These are phyloP conservation scores for Fusarium oxysporum DNA, from an alignment of 2,329 filamentous ascomycete species.

Conservation along the genomic window DNA sequence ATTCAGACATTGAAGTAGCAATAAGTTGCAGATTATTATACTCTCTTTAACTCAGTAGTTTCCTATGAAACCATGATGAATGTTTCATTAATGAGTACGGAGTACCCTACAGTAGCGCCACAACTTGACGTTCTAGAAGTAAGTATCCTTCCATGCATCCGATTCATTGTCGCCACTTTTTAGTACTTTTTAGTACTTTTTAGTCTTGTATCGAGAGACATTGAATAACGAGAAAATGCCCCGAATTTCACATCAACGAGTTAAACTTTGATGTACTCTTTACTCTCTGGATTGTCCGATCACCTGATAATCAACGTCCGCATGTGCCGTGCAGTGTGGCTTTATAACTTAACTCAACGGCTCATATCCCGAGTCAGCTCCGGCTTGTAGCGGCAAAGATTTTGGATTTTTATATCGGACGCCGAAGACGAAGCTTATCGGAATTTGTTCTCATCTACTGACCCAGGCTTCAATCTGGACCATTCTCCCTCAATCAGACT, in stretches of 20 bases:
- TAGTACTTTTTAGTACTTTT: constrained; percentile 36
- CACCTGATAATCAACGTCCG: constrained; percentile 24
- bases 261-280: constrained; percentile 2
- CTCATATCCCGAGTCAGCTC: constrained; percentile 37
- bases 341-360: constrained; percentile 8
- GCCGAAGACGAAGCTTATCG: constrained; percentile 23
- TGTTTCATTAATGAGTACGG: too few relatives aligned
- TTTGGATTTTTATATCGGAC: constrained; percentile 20
- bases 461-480: not conserved
- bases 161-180: constrained; percentile 26
- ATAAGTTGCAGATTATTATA: too few relatives aligned
- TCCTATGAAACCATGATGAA: too few relatives aligned
- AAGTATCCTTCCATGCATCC: constrained; percentile 1
- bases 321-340: constrained; percentile 6
- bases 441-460: not conserved
- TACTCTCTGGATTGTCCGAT: constrained; percentile 5
- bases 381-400: constrained; percentile 46
- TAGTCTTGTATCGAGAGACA: constrained; percentile 23
- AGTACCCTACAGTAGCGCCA: constrained; percentile 12
- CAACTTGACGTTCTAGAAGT: constrained; percentile 5
- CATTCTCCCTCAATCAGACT: not conserved
- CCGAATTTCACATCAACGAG: not conserved
- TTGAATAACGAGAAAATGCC: not conserved
- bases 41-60: too few relatives aligned
- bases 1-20: too few relatives aligned